phyloP scores from a whole-genome alignment of 495 filamentous ascomycete genomes.

The Amorphotheca resinae region DNA sequence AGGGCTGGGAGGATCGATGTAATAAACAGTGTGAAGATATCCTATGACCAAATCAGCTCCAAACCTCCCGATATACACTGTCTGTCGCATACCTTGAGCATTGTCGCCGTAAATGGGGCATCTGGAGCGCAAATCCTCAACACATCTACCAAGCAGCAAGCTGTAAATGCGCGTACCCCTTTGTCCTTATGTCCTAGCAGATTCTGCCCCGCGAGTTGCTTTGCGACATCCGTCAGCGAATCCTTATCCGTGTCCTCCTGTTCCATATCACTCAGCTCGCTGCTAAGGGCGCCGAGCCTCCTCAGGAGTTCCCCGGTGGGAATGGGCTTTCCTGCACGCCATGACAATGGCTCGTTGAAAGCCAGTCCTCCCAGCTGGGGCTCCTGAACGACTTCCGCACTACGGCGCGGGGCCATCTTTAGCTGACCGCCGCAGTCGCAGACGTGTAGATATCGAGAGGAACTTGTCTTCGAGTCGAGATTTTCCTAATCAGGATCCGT shows the following conservation, averaged over 20 bases:
- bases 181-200: conserved; percentile 83
- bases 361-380: conserved; percentile 30
- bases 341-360: conserved; percentile 82
- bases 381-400: conserved; percentile 15
- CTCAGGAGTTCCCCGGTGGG: conserved; percentile 67
- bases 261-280: conserved; percentile 75
- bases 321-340: conserved; percentile 86
- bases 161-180: conserved; percentile 78
- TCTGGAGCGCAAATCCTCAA: conserved; percentile 88
- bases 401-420: conserved; percentile 20
- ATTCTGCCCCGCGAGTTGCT: conserved; percentile 73
- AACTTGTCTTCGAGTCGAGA: not conserved
- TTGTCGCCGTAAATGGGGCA: conserved; percentile 81
- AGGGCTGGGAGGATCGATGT: conserved; percentile 72
- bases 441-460: not conserved
- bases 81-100: conserved; percentile 77
- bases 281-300: conserved; percentile 65
- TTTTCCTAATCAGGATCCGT: not conserved
- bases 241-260: conserved; percentile 75
- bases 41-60: conserved; percentile 37
- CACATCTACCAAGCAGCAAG: conserved; percentile 87
- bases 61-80: too few species aligned
- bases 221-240: conserved; percentile 73
- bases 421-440: not conserved
- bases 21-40: conserved; percentile 86